Evolutionary conservation across 140 eudicot species (phyloP).

Genomic region (Stevia rebaudiana): DNA sequence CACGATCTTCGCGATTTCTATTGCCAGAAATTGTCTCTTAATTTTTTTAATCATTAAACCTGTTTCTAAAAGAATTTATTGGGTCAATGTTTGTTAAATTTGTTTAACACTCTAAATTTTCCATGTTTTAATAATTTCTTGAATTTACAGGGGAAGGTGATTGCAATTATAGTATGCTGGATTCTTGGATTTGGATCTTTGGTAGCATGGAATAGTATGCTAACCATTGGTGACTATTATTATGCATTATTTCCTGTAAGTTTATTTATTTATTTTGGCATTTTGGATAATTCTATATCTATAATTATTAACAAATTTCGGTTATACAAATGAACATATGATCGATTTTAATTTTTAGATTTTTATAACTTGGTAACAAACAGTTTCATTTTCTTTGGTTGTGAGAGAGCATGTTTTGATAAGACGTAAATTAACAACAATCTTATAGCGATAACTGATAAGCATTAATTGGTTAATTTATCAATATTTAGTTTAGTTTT

Average conservation of each 20-base stretch:
- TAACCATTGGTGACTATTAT: conserved; percentile 62
- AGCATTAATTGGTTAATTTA: too few species aligned
- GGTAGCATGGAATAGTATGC: conserved; percentile 37
- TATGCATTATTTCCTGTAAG: conserved; percentile 59
- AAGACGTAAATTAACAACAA: too few species aligned
- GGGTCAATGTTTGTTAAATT: too few species aligned
- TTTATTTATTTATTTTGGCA: not conserved
- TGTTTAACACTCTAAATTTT: not conserved
- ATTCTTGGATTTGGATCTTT: conserved; percentile 50
- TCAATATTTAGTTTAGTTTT: too few species aligned
- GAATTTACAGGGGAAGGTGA: conserved; percentile 43
- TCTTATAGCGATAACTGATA: too few species aligned
- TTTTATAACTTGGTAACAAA: not conserved
- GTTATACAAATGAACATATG: not conserved
- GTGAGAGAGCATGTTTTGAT: too few species aligned
- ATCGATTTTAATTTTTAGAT: not conserved
- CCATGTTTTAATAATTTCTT: not conserved
- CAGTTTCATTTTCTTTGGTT: too few species aligned
- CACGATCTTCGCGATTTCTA: not conserved
- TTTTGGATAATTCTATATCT: not conserved
- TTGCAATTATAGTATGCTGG: conserved; percentile 49
- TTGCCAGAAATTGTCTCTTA: too few species aligned
- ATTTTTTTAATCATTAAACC: too few species aligned
- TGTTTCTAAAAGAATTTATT: too few species aligned
- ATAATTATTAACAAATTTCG: too few species aligned